A percentile compares a stretch with the other conserved stretches of the same genome.
Conservation (phyloP, 2,329 filamentous ascomycete species). For the Cadophora sp. region DNA sequence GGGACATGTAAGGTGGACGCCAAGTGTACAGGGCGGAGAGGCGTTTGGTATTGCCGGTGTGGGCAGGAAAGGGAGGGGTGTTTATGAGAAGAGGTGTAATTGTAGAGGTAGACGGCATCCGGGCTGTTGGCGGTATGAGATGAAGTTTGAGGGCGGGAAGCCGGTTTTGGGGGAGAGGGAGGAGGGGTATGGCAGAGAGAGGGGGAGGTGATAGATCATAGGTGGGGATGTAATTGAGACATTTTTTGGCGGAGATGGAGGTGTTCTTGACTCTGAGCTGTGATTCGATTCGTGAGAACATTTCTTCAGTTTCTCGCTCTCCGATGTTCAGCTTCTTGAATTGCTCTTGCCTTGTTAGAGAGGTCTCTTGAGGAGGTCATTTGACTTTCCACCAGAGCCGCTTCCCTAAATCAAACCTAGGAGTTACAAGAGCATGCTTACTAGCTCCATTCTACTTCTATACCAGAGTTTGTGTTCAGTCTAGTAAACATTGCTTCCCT, state of each 20-base stretch:
- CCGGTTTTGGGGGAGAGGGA: constrained; percentile 2
- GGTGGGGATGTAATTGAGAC: background rate
- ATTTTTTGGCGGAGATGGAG: background rate
- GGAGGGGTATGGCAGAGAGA: background rate
- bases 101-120: constrained; percentile 11
- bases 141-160: background rate
- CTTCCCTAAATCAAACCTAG: too few species aligned
- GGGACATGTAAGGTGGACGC: constrained; percentile 32
- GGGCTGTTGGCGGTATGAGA: constrained; percentile 10
- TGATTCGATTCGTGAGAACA: too few species aligned
- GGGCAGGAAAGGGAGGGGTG: background rate
- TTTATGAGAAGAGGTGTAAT: constrained; percentile 9
- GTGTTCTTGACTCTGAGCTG: too few species aligned
- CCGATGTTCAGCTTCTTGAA: too few species aligned
- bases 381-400: too few species aligned
- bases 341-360: too few species aligned
- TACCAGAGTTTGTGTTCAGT: too few species aligned
- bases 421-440: too few species aligned
- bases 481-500: too few species aligned
- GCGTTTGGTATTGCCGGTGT: constrained; percentile 17
- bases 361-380: too few species aligned
- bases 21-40: constrained; percentile 20
- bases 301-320: too few species aligned
- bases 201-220: background rate
- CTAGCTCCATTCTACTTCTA: too few species aligned